Base-by-base conservation (phyloP, 306 rosid species). In the Delonix regia region DNA sequence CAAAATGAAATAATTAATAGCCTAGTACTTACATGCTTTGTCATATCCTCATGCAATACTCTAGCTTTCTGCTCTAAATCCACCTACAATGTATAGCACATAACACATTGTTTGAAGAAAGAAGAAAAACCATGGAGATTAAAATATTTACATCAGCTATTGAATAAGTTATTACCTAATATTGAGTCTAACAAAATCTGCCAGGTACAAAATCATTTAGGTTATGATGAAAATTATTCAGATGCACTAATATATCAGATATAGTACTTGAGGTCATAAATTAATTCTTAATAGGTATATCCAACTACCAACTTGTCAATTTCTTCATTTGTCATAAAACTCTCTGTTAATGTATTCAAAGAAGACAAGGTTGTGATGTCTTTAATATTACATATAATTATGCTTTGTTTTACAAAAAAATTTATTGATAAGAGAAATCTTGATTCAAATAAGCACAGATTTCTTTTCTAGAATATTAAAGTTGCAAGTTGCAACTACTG, bases 1-100 rank as follows among this genome's bases (percentile, higher is more conserved):
- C 19, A 9, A 61, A 60, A 30, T 68, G 53, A 34, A 41, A 64
- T 18, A 18, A 55, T 27, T n/a, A 42, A 48, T 15, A 62, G 72
- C 71, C 74, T 15, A 55, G 74, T 45, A 89, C 94, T 12, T 87
- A 94, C 97, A 84, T 94, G 94, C 73, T 88, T 92, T 33, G 91
- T 92, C 49, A 90, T 81, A 89, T 90, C 93, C 88, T 84, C 89
- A 18, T 94, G 98, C 97, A 94, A 74, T 57, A 82, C 72, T 66
- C 83, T 82, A 18, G 85, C 96, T 87, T 48, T 92, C 66, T 81
- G 83, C 86, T 94, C 96, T 70, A 92, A 82, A 85, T 92, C 98
- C 81, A 77, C 97, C 97, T 94, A 81, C 67, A 51, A 83, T 57
- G 44, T 60, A 71, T 64, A 83, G 64, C n/a, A 25, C 64, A 81